Percentiles rank a stretch among this genome's conserved stretches.
Conservation (phyloP, 2,329 filamentous ascomycete genomes). For the Rutstroemia sp. region DNA sequence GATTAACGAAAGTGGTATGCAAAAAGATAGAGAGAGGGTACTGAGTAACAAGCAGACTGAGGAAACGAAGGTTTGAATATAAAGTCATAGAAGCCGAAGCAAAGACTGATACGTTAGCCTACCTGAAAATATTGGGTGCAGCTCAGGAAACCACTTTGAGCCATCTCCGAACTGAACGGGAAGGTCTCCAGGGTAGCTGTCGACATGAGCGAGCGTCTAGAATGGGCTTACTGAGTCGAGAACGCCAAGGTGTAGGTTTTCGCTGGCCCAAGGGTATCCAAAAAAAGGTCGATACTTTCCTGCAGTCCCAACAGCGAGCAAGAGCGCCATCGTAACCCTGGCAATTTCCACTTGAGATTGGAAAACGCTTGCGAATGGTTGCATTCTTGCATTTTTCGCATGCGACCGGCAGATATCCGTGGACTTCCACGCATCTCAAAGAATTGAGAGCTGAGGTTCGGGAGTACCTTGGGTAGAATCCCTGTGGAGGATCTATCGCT, state of each 20-base stretch:
- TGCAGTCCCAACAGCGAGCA: not conserved
- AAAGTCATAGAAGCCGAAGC: not conserved
- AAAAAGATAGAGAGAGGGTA: not conserved
- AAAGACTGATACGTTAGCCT: not conserved
- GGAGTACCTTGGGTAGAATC: not conserved
- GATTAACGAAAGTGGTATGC: slow-evolving; percentile 6
- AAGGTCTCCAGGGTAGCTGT: not conserved
- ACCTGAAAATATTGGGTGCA: not conserved
- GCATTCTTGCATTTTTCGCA: not conserved
- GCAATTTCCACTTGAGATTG: not conserved
- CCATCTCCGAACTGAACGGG: not conserved
- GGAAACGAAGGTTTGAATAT: slow-evolving; percentile 5
- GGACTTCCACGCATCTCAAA: not conserved
- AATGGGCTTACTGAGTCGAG: not conserved
- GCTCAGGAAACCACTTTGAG: not conserved
- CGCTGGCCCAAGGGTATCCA: not conserved
- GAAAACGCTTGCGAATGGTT: not conserved
- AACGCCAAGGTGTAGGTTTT: not conserved
- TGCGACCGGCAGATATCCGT: not conserved
- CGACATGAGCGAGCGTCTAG: not conserved
- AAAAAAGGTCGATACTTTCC: not conserved
- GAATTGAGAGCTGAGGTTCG: not conserved
- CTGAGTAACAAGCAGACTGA: not conserved
- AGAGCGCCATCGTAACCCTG: not conserved
- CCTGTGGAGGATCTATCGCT: slow-evolving; percentile 5